Evolutionary conservation across 371 early-diverging fungal genomes (phyloP).

Genomic region (Mucor mucedo): DNA sequence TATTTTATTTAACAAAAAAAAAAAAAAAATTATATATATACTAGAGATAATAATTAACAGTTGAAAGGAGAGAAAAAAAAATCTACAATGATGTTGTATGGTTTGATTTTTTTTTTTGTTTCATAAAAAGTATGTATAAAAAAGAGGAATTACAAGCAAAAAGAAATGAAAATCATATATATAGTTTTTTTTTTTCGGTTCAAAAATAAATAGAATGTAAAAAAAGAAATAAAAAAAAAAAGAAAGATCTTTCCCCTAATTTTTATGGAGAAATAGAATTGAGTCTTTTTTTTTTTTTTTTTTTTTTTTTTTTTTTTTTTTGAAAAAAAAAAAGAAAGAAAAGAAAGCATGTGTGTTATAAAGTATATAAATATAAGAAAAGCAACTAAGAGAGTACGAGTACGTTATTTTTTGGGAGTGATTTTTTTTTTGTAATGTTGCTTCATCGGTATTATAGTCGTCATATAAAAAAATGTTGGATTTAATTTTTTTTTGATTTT

Average conservation of each 20-base stretch:
- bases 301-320: no score
- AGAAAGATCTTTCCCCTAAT: background rate
- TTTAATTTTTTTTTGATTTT: background rate
- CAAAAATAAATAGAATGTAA: no score
- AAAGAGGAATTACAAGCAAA: constrained; percentile 5
- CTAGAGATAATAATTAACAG: constrained; percentile 4
- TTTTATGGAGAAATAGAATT: background rate
- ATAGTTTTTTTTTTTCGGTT: background rate
- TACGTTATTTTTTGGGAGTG: background rate
- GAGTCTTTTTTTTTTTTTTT: background rate
- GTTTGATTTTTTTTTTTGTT: constrained; percentile 4
- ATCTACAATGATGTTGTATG: background rate
- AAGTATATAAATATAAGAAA: background rate
- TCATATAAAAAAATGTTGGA: constrained; percentile 1
- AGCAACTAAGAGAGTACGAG: background rate
- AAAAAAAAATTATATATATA: constrained; percentile 6
- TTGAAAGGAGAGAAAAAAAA: background rate
- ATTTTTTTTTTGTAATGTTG: constrained; percentile 3
- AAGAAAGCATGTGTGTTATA: constrained; percentile 5
- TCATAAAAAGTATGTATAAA: constrained; percentile 3
- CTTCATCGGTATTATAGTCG: constrained; percentile 1
- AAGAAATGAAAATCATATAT: background rate
- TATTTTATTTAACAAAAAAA: constrained; percentile 14
- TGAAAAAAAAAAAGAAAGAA: constrained; percentile 1
- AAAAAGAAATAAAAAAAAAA: background rate